Evolutionary conservation across 192 early-diverging fungal genomes (phyloP).

Genomic region (Backusella sp.): DNA sequence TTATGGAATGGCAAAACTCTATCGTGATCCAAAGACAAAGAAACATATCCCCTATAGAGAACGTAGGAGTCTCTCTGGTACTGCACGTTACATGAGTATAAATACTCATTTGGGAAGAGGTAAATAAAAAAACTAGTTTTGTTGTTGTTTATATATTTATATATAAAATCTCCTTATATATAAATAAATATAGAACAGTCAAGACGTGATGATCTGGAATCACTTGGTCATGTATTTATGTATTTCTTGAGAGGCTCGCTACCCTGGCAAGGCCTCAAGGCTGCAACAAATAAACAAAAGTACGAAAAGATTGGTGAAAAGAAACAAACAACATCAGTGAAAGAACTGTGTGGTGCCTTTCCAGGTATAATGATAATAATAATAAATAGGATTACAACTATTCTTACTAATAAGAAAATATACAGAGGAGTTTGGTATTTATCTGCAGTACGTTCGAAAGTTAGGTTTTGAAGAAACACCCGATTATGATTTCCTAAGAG

Average conservation of each 20-base stretch:
- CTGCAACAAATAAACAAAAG: conserved; percentile 97
- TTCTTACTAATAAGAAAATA: not conserved
- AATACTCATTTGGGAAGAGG: conserved; percentile 94
- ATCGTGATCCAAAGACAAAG: conserved; percentile 92
- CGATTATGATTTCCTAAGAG: conserved; percentile 89
- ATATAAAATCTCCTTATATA: conserved; percentile 1
- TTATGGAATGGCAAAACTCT: conserved; percentile 98
- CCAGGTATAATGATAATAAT: conserved; percentile 51
- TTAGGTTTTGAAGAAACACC: conserved; percentile 93
- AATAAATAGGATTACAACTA: not conserved
- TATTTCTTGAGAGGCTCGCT: conserved; percentile 92
- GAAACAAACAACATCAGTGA: conserved; percentile 86
- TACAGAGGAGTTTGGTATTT: conserved; percentile 80
- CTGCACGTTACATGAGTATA: conserved; percentile 96
- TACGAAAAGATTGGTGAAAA: conserved; percentile 99
- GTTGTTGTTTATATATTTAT: not conserved
- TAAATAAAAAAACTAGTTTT: conserved; percentile 15
- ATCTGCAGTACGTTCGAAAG: conserved; percentile 85
- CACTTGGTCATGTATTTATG: conserved; percentile 96
- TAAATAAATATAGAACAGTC: conserved; percentile 76
- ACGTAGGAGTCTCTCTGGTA: conserved; percentile 90
- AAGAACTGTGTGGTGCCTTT: conserved; percentile 88
- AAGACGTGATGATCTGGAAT: conserved; percentile 93
- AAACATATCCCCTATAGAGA: conserved; percentile 97
- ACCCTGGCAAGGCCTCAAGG: conserved; percentile 98